Conservation (phyloP, 352 stramenopile species). For the Pythium chondricola region DNA sequence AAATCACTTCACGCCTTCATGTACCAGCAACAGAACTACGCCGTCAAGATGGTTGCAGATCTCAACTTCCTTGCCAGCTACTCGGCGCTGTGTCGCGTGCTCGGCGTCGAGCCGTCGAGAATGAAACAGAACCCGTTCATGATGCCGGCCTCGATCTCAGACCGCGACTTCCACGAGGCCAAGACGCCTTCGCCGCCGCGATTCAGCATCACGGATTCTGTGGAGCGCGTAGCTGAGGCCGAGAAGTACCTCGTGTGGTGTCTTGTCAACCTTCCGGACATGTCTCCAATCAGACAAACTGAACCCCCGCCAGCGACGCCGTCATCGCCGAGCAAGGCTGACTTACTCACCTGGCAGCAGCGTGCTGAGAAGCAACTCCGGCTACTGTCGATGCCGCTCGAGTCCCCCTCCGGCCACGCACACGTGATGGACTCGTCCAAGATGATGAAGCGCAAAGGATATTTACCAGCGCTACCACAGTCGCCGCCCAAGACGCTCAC, state of each 20-base stretch:
- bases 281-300: not conserved
- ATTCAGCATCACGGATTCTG: constrained; percentile 20
- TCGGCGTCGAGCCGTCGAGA: constrained; percentile 43
- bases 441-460: constrained; percentile 71
- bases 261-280: constrained; percentile 32
- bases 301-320: not conserved
- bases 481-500: constrained; percentile 59
- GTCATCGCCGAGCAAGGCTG: constrained; percentile 7
- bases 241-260: constrained; percentile 70
- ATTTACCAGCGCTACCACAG: constrained; percentile 46
- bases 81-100: constrained; percentile 33
- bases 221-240: constrained; percentile 40
- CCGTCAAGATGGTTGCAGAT: constrained; percentile 65
- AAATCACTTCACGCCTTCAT: constrained; percentile 27
- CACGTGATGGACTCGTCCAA: constrained; percentile 67
- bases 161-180: constrained; percentile 38
- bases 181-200: constrained; percentile 10
- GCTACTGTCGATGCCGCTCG: constrained; percentile 60
- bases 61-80: constrained; percentile 68
- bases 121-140: constrained; percentile 85
- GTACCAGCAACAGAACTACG: constrained; percentile 59
- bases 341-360: constrained; percentile 43
- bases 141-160: constrained; percentile 62
- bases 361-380: constrained; percentile 62
- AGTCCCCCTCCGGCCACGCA: constrained; percentile 35